Evolutionary conservation across 345 rosid genomes (phyloP).

Genomic region (Cardamine occulta): DNA sequence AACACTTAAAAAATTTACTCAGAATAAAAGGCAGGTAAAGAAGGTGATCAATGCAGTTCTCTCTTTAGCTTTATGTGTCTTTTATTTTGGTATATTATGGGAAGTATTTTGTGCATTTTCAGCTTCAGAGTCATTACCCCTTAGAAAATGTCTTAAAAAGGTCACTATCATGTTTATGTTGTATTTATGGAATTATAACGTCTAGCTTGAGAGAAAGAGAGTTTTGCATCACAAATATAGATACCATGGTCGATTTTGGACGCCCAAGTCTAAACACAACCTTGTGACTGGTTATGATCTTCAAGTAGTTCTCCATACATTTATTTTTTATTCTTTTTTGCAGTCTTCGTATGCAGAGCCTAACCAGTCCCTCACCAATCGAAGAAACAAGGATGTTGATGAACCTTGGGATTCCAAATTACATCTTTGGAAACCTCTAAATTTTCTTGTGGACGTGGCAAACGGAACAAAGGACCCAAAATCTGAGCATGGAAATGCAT

Average conservation of each 20-base stretch:
- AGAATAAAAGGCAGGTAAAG: constrained; percentile 72
- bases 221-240: not conserved
- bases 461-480: constrained; percentile 74
- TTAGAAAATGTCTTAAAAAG: not conserved
- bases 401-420: constrained; percentile 67
- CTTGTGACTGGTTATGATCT: constrained; percentile 3
- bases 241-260: constrained; percentile 6
- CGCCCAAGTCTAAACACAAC: constrained; percentile 8
- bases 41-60: constrained; percentile 30
- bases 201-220: constrained; percentile 11
- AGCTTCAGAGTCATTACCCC: constrained; percentile 7
- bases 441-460: constrained; percentile 93
- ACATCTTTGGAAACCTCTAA: constrained; percentile 86
- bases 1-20: constrained; percentile 56
- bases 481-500: constrained; percentile 47
- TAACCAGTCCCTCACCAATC: constrained; percentile 42
- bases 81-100: constrained; percentile 23
- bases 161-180: not conserved
- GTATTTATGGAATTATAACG: constrained; percentile 1
- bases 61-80: constrained; percentile 29
- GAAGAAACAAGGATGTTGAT: constrained; percentile 49
- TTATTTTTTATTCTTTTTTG: constrained; percentile 6
- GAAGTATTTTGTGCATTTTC: constrained; percentile 12
- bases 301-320: constrained; percentile 12
- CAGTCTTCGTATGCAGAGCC: constrained; percentile 62